These are phyloP conservation scores for Leccinum truebloodii DNA, from an alignment of 768 basidiomycete species.

Conservation along the genomic window DNA sequence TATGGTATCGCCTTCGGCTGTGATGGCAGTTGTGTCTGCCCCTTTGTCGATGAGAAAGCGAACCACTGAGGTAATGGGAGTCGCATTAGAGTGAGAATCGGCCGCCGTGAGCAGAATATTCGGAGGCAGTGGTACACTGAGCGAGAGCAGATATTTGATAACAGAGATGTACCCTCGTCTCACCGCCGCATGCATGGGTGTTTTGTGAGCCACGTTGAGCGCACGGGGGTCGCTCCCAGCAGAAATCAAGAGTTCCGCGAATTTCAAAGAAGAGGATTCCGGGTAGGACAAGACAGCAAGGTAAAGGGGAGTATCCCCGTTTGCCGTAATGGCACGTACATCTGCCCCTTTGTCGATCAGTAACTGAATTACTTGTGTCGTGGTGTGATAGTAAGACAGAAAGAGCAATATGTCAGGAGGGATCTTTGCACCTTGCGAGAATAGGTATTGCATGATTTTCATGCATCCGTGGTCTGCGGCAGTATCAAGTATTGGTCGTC, in stretches of 20 bases:
- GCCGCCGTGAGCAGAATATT: neutral
- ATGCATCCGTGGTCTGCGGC: neutral
- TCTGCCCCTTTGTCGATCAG: neutral
- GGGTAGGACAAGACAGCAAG: accelerated
- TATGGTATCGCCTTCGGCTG: neutral
- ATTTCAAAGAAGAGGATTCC: neutral
- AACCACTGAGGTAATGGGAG: neutral
- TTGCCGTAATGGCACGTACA: neutral
- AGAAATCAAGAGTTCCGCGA: neutral
- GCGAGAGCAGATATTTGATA: neutral
- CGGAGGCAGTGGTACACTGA: neutral
- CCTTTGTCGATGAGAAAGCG: neutral
- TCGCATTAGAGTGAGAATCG: no score
- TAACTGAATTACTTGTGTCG: neutral
- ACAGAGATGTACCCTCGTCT: neutral
- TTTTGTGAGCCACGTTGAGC: neutral
- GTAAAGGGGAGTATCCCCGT: neutral
- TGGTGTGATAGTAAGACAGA: neutral
- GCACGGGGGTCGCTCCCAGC: neutral
- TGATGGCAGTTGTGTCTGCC: neutral
- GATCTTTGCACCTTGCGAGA: neutral
- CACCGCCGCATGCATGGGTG: neutral
- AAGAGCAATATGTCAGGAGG: neutral
- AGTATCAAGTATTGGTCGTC: neutral
- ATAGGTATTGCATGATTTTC: neutral